Evolutionary conservation across 116 monocot species (phyloP).

Genomic region (Trichopus zeylanicus): DNA sequence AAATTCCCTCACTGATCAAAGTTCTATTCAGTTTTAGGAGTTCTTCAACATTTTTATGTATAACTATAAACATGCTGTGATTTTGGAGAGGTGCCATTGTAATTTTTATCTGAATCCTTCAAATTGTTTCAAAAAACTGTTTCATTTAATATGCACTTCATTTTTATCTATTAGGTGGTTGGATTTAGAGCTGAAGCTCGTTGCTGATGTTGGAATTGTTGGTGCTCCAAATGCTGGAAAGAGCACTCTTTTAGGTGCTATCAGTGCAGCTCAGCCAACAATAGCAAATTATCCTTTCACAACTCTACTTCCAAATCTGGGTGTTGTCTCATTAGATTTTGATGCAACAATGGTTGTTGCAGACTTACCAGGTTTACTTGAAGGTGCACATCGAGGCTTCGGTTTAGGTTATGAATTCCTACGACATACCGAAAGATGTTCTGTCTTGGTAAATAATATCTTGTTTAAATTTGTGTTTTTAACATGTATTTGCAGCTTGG

Average conservation of each 20-base stretch:
- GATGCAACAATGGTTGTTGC: slow-evolving; percentile 95
- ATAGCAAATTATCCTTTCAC: slow-evolving; percentile 98
- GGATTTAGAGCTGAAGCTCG: slow-evolving; percentile 91
- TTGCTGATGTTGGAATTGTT: slow-evolving; percentile 98
- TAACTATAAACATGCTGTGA: no score
- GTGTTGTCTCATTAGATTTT: slow-evolving; percentile 86
- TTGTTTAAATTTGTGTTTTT: not conserved
- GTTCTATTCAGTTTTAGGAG: no score
- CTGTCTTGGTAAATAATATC: slow-evolving; percentile 58
- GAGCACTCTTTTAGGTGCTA: slow-evolving; percentile 85
- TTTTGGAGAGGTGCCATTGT: no score
- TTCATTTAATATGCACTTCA: not conserved
- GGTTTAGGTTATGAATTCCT: slow-evolving; percentile 97
- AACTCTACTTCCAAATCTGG: slow-evolving; percentile 90
- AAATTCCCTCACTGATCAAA: no score
- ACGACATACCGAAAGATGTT: slow-evolving; percentile 90
- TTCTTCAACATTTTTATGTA: no score
- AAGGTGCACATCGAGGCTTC: slow-evolving; percentile 93
- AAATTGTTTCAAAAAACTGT: no score
- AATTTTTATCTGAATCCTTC: no score
- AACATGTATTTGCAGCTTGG: not conserved
- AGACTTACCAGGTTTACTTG: slow-evolving; percentile 95
- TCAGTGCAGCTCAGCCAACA: slow-evolving; percentile 88
- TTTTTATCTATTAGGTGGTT: slow-evolving; percentile 63
- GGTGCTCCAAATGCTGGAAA: slow-evolving; percentile 99